Base-by-base conservation (phyloP, 352 stramenopile genomes). In the Globisporangium carolinianum region DNA sequence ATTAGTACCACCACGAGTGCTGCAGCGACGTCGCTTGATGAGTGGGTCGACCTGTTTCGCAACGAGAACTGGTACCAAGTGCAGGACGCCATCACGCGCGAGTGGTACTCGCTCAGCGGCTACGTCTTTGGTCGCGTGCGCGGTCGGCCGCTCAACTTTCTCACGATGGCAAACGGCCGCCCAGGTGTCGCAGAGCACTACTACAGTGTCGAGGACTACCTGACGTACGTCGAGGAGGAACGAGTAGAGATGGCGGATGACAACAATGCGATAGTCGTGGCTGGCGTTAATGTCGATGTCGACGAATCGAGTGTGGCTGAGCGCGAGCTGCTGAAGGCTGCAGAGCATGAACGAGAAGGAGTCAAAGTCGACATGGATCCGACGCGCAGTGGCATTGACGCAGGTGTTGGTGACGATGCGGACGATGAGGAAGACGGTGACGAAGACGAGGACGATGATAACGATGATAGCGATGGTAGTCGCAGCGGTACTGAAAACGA, bases 51-150 rank as follows among this genome's bases (percentile, higher is more conserved):
- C 53, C 56, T 91, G 6, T 82, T 93, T 41, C 55, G 57, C 10
- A 62, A 64, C 7, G 83, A 93, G 47, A 74, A 91, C 45, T 58
- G 70, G 6, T 76, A 86, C 7, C 76, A 87, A 67, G 69, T 93
- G 38, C 80, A 89, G 51, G 79, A 91, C 39, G 24, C 63, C 1
- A 66, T 65, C 4, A 82, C 73, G 11, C 50, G 61, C 53, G 69
- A 87, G 60, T 93, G 83, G 83, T 75, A 68, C 57, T 87, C 79
- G 32, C 55, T 89, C 11, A 90, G 80, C 50, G 76, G 71, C 5
- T 93, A 77, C 45, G 81, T 89, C 17, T 93, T 91, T 53, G 80
- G 83, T 1, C 55, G 57, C 5, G 58, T 57, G 1, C 70, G 77
- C 15, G 83, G 76, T 4, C 63, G 71, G 5, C 76, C 79, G 14